Evolutionary conservation across 306 rosid species (phyloP), one percentile per base, ranked within the genome.

Genomic region (Macrotyloma uniflorum): DNA sequence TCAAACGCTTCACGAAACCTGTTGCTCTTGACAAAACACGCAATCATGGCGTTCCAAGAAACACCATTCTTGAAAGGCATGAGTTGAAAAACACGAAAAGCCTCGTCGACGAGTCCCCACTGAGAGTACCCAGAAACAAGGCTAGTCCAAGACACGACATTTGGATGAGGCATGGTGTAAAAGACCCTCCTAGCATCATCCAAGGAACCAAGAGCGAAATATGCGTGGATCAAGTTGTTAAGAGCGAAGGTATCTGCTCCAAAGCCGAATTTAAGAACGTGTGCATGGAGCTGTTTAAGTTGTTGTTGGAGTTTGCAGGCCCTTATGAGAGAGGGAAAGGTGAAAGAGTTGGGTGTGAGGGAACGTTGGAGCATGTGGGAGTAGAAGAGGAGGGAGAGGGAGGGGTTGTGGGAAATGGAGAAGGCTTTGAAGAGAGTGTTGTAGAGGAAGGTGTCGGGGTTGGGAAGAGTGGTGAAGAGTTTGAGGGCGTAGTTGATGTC

Each of bases 11-110:
- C 89, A 4, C 55, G 83, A 33, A 87, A 84, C 4, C 88, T 85
- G 62, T 86, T 78, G 74, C 73, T 85, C 70, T 78, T 86, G 11
- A 88, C 95, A 76, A 78, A 88, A n/a, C 72, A 70, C 7, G 95
- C 86, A 76, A 87, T 87, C 89, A 90, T 85, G 63, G 90, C 91
- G 43, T 90, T 90, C 94, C 94, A 91, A 63, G 91, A 80, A 65
- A 81, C 88, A 49, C 85, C 76, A 20, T 74, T 84, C 68, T 58
- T 83, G 38, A 84, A 85, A 0, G 89, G 91, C 90, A 87, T 88
- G 67, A 79, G 79, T 26, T 88, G 78, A 19, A 90, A 90, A 20
- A 88, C 72, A 30, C 59, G 47, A 30, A 80, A 85, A 8, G 93
- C 91, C 58, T 87, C 78, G 8, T 91, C 91, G 18, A 88, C 70